These are phyloP conservation scores for Fusarium veterinarium DNA, from an alignment of 2,329 filamentous ascomycete species.

Conservation along the genomic window DNA sequence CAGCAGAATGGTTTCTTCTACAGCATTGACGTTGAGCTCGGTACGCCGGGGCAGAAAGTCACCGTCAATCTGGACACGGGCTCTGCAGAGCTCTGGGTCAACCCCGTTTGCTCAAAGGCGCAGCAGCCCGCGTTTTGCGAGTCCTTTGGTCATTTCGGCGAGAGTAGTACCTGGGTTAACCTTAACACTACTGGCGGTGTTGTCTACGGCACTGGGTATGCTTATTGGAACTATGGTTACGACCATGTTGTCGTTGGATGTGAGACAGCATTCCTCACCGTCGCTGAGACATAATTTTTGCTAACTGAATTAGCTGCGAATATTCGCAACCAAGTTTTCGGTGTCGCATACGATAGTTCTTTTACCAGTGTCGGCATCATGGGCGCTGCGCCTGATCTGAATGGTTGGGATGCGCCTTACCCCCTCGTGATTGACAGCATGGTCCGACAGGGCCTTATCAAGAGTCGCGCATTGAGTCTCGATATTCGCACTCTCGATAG, in stretches of 20 bases:
- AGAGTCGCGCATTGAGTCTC: constrained; percentile 52
- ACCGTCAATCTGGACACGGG: constrained; percentile 57
- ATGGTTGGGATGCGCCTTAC: constrained; percentile 51
- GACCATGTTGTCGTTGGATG: constrained; percentile 50
- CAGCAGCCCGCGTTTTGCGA: constrained; percentile 45
- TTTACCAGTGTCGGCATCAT: constrained; percentile 49
- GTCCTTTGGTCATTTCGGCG: constrained; percentile 46
- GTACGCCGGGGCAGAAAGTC: constrained; percentile 53
- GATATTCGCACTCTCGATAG: constrained; percentile 50
- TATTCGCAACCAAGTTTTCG: constrained; percentile 52
- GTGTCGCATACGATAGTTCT: constrained; percentile 50
- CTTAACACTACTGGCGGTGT: constrained; percentile 42
- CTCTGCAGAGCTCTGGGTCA: constrained; percentile 57
- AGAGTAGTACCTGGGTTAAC: constrained; percentile 46
- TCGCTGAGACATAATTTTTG: background rate
- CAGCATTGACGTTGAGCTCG: constrained; percentile 53
- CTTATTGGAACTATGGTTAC: constrained; percentile 50
- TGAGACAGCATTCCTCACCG: constrained; percentile 32
- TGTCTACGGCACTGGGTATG: constrained; percentile 49
- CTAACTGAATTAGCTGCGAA: constrained; percentile 42
- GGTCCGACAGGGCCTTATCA: constrained; percentile 49
- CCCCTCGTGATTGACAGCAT: constrained; percentile 52
- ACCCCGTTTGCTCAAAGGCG: constrained; percentile 53
- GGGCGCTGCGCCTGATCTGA: constrained; percentile 49
- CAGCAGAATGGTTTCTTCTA: constrained; percentile 52